Evolutionary conservation across 108 stramenopile genomes (phyloP).

Genomic region (Skeletonema potamos): DNA sequence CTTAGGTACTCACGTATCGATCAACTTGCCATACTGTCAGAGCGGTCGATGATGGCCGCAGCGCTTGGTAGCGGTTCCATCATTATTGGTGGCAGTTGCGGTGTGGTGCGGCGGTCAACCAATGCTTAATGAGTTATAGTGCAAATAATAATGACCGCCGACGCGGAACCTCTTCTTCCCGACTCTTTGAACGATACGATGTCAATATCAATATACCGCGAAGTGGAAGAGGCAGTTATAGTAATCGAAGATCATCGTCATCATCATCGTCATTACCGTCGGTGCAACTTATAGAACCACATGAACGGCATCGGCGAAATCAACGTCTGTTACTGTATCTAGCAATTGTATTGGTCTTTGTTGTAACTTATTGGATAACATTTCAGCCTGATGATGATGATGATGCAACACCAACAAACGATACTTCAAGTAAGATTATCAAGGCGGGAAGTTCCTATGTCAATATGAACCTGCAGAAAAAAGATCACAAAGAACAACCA

Average conservation of each 20-base stretch:
- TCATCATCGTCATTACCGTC: no score
- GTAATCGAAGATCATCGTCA: neutral
- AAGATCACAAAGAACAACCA: neutral
- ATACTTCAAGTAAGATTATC: neutral
- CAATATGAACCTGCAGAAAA: neutral
- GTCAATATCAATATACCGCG: neutral
- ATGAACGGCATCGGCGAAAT: conserved; percentile 12
- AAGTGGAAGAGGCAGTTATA: neutral
- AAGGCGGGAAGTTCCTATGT: conserved; percentile 3
- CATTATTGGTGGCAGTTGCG: no score
- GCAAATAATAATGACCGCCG: conserved; percentile 1
- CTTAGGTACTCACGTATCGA: no score
- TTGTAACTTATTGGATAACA: conserved; percentile 3
- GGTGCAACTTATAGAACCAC: neutral
- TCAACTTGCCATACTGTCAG: no score
- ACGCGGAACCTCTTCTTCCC: neutral
- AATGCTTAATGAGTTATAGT: conserved; percentile 5
- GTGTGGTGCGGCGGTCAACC: neutral
- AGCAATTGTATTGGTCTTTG: conserved; percentile 2
- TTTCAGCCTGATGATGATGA: neutral
- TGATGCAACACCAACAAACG: neutral
- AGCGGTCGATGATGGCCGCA: no score
- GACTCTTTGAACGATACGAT: conserved; percentile 1
- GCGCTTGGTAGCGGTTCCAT: no score
- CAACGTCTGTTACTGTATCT: neutral